Evolutionary conservation across 352 stramenopile species (phyloP), one percentile per base, ranked within the genome.

Genomic region (Globisporangium mamillatum): DNA sequence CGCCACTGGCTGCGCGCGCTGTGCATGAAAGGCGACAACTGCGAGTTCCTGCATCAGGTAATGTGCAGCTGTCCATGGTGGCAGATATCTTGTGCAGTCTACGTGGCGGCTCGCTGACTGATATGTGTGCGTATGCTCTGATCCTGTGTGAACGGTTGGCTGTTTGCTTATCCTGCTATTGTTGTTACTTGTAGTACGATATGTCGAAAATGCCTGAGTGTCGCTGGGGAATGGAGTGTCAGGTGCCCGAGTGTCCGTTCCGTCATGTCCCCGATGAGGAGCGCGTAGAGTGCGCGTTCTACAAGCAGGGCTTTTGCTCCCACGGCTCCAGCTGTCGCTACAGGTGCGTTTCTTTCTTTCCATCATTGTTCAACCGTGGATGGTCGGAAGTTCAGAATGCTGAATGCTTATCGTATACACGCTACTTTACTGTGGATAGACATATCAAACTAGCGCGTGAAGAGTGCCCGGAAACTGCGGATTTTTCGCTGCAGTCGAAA

Each of bases 11-110:
- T 99, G 59, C 91, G 94, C 66, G 96, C 97, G 72, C 83, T 99
- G 36, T 99, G 97, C 76, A 99, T 99, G 96, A 99, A 99, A 69
- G 97, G 97, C 53, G 92, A 98, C 70, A 96, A 95, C 63, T 99
- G 96, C 75, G 96, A 99, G 80, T 99, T 99, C 71, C 73, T 99
- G 60, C 96, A 99, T 73, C 91, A 89, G 41, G 66, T 71, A 61
- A 9, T 22, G 44, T 12, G 5, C 22, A 12, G 44, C 2, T 12
- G 18, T 50, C 14, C 6, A 18, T 50, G 16, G 41, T 50, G 2
- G 16, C 16, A 16, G 5, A 20, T 2, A 1, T 4, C 0, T 52
- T 32, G 29, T 8, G 29, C 4, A 32, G 29, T 32, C 4, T 32
- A 4, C 29, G 8, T 54, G 38, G 9, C 1, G 38, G 38, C 38